Base-by-base conservation (phyloP, 805 yeast species). In the Allodekkera sacchari region DNA sequence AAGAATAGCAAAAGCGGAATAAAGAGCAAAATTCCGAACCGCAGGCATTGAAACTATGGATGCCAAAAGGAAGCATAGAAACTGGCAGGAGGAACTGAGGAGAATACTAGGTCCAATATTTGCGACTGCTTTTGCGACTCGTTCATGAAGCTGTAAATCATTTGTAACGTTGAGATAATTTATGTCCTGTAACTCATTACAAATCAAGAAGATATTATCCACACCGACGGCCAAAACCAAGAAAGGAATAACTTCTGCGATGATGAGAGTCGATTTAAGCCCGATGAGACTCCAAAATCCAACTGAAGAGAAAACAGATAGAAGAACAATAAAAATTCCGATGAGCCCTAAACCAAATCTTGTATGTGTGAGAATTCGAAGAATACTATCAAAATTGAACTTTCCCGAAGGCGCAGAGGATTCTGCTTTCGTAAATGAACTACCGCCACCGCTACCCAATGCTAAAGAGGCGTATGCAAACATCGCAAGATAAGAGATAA, bases 221-320 rank as follows among this genome's bases (percentile, higher is more conserved):
- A 89, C 43, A n/a, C 98, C 98, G 34, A 89, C 78, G 0, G 98
- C 98, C 36, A 89, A 64, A 10, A 89, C 82, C 46, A 89, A 62
- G 50, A 89, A 89, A 7, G 97, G 97, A 21, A 89, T 89, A 5
- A 89, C 98, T 53, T 92, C 97, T 3, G 97, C 96, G 35, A 89
- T 85, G 42, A 89, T 88, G 26, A 89, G 62, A 0, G 97, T 89
- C 0, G 94, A 83, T 47, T 83, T 84, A 30, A 88, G 57, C 0
- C 92, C 94, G n/a, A 82, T 36, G 5, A 71, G 46, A 9, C 92
- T 71, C 55, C 84, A 82, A 4, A 85, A 44, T 0, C 97, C 97
- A 0, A 87, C 83, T 0, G 96, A 75, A 1, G 94, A 69, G 1
- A 73, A 54, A 1, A 89, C 95, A 0, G 96, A 87, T 7, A 84